A percentile compares a stretch with the other conserved stretches of the same genome.
These are phyloP conservation scores for Xylaria telfairii DNA, from an alignment of 495 filamentous ascomycete species.

Conservation along the genomic window DNA sequence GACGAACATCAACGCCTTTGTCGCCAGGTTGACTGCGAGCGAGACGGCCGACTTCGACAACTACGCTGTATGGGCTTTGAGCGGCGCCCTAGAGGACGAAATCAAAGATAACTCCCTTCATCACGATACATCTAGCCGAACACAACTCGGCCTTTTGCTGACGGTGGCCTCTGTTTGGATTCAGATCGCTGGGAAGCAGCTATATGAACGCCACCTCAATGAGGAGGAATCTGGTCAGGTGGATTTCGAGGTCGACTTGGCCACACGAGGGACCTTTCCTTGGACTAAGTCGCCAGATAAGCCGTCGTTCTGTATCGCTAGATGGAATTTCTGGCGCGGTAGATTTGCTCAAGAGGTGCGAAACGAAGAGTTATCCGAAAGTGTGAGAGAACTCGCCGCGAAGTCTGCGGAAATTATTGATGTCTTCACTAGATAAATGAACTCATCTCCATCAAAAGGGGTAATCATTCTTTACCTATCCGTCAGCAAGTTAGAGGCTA, in stretches of 20 bases:
- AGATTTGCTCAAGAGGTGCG: background rate
- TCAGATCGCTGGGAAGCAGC: constrained; percentile 19
- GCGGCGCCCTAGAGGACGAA: constrained; percentile 19
- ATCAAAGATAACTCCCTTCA: background rate
- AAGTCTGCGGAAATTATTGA: background rate
- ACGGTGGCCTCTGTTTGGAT: constrained; percentile 24
- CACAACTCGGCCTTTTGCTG: constrained; percentile 25
- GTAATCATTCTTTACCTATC: too few relatives aligned
- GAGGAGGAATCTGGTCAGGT: background rate
- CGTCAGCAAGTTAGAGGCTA: too few relatives aligned
- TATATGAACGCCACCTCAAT: background rate
- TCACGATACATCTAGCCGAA: background rate
- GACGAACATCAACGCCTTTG: constrained; percentile 22
- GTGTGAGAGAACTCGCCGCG: background rate
- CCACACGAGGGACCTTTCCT: background rate
- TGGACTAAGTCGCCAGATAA: background rate
- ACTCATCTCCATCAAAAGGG: background rate
- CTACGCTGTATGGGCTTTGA: constrained; percentile 33
- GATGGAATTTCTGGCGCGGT: background rate
- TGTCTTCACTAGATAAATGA: background rate
- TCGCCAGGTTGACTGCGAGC: constrained; percentile 19
- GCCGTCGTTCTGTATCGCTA: background rate
- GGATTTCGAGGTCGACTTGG: background rate
- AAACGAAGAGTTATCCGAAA: background rate
- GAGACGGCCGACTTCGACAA: constrained; percentile 6